phyloP scores from a whole-genome alignment of 2,329 filamentous ascomycete genomes.

The Fusarium proliferatum region DNA sequence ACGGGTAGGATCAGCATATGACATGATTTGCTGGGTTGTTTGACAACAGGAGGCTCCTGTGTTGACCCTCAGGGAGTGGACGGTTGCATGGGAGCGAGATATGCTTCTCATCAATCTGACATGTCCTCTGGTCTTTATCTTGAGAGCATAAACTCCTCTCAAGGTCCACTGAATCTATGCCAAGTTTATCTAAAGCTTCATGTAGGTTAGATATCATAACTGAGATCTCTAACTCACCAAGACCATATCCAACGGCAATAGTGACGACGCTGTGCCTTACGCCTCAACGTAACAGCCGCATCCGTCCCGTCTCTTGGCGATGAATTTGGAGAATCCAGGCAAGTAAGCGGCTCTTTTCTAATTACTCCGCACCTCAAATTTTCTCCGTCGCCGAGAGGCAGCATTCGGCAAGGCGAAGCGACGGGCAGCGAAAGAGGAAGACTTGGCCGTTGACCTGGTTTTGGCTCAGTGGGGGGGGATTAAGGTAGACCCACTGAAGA shows the following conservation, averaged over 20 bases:
- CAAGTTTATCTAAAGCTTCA: fast-evolving
- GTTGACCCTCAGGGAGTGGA: not conserved
- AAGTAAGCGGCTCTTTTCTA: not conserved
- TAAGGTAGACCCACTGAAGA: constrained; percentile 10
- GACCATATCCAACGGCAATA: not conserved
- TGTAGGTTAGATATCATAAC: fast-evolving
- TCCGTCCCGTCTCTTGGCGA: constrained; percentile 17
- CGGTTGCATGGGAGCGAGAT: not conserved
- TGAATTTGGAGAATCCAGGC: constrained; percentile 11
- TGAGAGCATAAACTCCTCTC: fast-evolving
- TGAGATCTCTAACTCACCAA: fast-evolving
- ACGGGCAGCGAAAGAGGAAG: not conserved
- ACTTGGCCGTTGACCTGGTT: not conserved
- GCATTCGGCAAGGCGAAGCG: not conserved
- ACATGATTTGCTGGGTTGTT: constrained; percentile 1
- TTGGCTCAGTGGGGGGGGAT: not conserved
- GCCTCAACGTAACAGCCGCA: not conserved
- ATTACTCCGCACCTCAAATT: constrained; percentile 4
- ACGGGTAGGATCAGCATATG: constrained; percentile 10
- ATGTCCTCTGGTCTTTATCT: not conserved
- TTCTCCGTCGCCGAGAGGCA: not conserved
- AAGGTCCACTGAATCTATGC: fast-evolving
- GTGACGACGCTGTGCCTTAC: not conserved
- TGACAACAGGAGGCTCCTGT: not conserved
- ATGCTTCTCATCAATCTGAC: not conserved